Base-by-base conservation (phyloP, 2,329 filamentous ascomycete genomes). In the Xylariaceae sp. region DNA sequence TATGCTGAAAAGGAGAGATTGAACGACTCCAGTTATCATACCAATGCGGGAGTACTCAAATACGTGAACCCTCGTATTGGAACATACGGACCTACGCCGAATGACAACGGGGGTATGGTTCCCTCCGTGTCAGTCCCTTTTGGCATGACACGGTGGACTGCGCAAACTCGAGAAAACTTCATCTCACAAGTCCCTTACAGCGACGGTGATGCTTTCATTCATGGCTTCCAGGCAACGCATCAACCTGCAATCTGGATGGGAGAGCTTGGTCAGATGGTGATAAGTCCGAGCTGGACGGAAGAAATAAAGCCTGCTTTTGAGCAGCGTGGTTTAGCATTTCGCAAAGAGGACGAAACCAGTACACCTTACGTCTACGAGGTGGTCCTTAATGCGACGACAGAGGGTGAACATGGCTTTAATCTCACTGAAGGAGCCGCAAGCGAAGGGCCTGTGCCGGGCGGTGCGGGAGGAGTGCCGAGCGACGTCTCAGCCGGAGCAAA, bases 171-270 rank as follows among this genome's bases (percentile, higher is more conserved):
- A 27, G 70, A 71, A 61, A 77, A 77, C 54, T 76, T 70, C 60
- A 77, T 76, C 45, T 74, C 70, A 1, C 74, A 76, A 51, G 73
- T 72, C 12, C 72, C 74, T 0, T 76, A 76, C 57, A 66, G 71
- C 19, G 70, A 75, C 45, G 53, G 65, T 12, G 74, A 77, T 48
- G 49, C 56, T 0, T 67, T 68, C 19, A 67, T 76, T 9, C 74
- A 76, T 51, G 73, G 74, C 1, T 76, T 76, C 47, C 73, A 76
- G 55, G 74, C 73, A 9, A 76, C 74, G 1, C 74, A 76, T 48
- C 74, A 76, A 53, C 74, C 74, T 0, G 74, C 74, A 0, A 77
- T 77, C n/a, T 76, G 74, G 74, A 76, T 77, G 72, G 74, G 73
- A 3, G 74, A 77, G 56, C 65, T 69, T 11, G 74, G 74, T 6